Evolutionary conservation across 169 alveolate species (phyloP).

Genomic region (Amoebophrya sp.): DNA sequence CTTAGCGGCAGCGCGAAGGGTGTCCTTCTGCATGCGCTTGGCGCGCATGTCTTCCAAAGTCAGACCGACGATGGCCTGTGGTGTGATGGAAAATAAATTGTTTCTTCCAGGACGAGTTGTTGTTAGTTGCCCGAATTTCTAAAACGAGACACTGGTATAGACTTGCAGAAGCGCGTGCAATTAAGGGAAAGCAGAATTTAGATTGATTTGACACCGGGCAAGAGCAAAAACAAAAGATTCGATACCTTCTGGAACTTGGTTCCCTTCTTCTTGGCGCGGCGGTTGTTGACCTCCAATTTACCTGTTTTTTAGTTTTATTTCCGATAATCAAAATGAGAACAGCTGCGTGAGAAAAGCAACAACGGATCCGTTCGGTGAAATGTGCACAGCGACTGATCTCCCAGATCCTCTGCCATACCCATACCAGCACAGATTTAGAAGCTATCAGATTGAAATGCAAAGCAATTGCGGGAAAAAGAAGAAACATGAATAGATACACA

Average conservation of each 20-base stretch:
- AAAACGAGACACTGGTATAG: constrained; percentile 43
- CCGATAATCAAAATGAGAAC: too few relatives aligned
- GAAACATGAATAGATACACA: too few relatives aligned
- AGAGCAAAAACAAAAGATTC: constrained; percentile 25
- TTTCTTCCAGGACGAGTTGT: too few relatives aligned
- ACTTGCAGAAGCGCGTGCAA: neutral
- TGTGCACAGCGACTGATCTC: too few relatives aligned
- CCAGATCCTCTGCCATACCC: too few relatives aligned
- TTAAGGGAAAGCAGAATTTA: neutral
- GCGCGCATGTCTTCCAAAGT: constrained; percentile 86
- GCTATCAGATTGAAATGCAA: too few relatives aligned
- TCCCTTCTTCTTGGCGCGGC: constrained; percentile 64
- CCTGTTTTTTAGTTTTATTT: too few relatives aligned
- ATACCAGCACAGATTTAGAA: too few relatives aligned
- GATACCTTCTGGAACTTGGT: neutral
- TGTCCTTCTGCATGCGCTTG: constrained; percentile 36
- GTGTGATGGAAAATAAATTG: too few relatives aligned
- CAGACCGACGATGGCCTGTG: constrained; percentile 94
- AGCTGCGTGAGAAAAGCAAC: too few relatives aligned
- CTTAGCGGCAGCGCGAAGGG: neutral
- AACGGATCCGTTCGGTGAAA: too few relatives aligned
- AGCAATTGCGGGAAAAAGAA: too few relatives aligned
- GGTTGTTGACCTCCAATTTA: constrained; percentile 45
- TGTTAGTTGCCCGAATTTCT: constrained; percentile 59
- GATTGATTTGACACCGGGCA: constrained; percentile 35